Evolutionary conservation across 2,329 filamentous ascomycete species (phyloP).

Genomic region (Lachnellula subtilissima): DNA sequence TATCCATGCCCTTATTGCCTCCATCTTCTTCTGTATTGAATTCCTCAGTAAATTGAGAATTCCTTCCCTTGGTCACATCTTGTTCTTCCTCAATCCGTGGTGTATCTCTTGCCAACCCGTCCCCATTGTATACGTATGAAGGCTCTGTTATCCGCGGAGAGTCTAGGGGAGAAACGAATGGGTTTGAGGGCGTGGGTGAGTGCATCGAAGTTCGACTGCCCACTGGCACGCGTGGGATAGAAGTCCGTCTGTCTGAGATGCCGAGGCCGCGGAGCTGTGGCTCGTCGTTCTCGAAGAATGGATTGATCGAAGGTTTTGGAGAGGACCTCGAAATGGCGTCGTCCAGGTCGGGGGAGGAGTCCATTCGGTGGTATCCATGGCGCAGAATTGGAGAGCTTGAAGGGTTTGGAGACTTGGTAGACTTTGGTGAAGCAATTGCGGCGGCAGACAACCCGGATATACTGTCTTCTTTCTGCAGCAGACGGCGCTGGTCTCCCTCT

Average conservation of each 20-base stretch:
- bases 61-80: not conserved
- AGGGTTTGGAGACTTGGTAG: not conserved
- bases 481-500: not conserved
- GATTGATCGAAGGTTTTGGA: not conserved
- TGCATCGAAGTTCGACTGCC: not conserved
- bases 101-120: not conserved
- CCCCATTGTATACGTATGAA: slow-evolving; percentile 3
- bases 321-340: not conserved
- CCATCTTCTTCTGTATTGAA: not conserved
- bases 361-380: slow-evolving; percentile 3
- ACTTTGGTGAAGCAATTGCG: too few species aligned
- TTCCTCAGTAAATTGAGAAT: slow-evolving; percentile 1
- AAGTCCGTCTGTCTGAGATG: not conserved
- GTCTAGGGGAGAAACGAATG: not conserved
- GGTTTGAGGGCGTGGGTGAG: slow-evolving; percentile 4
- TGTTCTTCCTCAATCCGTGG: slow-evolving; percentile 1
- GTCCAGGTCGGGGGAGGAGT: not conserved
- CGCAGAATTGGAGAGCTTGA: not conserved
- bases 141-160: not conserved
- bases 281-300: not conserved
- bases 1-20: not conserved
- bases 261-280: not conserved
- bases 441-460: not conserved
- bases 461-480: not conserved
- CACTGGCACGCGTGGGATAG: slow-evolving; percentile 3